Evolutionary conservation across 1,284 basidiomycete genomes (phyloP), one percentile per base, ranked within the genome.

Genomic region (Mycosarcoma mackinlayi): DNA sequence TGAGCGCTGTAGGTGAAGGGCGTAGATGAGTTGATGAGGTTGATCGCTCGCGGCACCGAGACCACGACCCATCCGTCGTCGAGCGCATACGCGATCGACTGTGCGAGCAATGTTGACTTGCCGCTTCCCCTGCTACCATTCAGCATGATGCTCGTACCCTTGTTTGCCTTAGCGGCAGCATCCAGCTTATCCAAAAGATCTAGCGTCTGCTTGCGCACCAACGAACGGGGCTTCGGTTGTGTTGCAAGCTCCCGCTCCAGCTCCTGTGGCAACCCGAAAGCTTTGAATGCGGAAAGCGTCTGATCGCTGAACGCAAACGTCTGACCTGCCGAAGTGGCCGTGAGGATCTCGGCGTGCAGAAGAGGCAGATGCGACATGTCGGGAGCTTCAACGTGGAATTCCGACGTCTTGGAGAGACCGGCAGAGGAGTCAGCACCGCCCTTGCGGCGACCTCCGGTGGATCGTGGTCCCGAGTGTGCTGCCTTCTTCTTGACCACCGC

Each of bases 41-140:
- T 87, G 64, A 89, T 87, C 1, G 88, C 90, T 88, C 89, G 86
- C 3, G 94, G 93, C n/a, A 93, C 87, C 82, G 95, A 97, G 40
- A 96, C 83, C 24, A 94, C 92, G 34, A 95, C 86, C 91, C 92
- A 96, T 14, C 88, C 87, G 25, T 88, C 87, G 13, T 88, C 85
- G 21, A 88, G 78, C 14, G 89, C 90, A 67, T 93, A 90, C 28
- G 91, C 86, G 0, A 92, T 88, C 0, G 89, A 86, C 81, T 98
- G 94, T 3, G 95, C 84, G 21, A 97, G 84, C 19, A 93, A 84
- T 65, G 88, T 89, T 56, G 90, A 92, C 84, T 97, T 97, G 24
- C 94, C 94, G 54, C 87, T 88, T 2, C 94, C 94, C 7, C 86
- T 42, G 25, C 56, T 58, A n/a, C 94, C 94, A 64, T 72, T 46